Evolutionary conservation across 31 red algal genomes (phyloP).

Genomic region (Asparagopsis taxiformis): DNA sequence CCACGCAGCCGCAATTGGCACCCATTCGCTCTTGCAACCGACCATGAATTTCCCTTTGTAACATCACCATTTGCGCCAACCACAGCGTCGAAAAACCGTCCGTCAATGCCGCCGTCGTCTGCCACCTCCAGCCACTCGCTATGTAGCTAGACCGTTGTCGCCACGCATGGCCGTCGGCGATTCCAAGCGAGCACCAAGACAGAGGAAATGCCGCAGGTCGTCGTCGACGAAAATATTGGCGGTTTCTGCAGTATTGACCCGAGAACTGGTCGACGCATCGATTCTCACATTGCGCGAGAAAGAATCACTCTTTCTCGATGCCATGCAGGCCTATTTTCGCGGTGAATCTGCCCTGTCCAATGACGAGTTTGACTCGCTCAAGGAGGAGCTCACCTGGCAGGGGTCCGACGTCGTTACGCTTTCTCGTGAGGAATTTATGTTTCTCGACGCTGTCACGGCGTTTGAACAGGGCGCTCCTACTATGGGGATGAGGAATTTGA

Average conservation of each 20-base stretch:
- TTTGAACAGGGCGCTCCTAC: constrained; percentile 78
- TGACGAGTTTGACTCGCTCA: constrained; percentile 92
- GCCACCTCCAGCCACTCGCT: too few species aligned
- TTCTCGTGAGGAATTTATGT: constrained; percentile 83
- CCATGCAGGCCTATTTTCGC: constrained; percentile 87
- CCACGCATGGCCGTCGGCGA: background rate
- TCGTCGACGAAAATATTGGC: constrained; percentile 79
- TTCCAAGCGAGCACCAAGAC: background rate
- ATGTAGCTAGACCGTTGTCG: too few species aligned
- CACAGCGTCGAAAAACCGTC: too few species aligned
- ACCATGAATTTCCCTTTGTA: too few species aligned
- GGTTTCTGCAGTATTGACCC: constrained; percentile 79
- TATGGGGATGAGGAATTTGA: constrained; percentile 97
- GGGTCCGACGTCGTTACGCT: constrained; percentile 84
- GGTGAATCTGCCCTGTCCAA: constrained; percentile 77
- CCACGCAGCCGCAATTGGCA: too few species aligned
- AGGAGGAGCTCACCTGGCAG: constrained; percentile 99
- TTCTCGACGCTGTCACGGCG: constrained; percentile 84
- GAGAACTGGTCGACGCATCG: constrained; percentile 65
- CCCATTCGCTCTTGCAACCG: too few species aligned
- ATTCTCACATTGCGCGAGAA: constrained; percentile 88
- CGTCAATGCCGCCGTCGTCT: too few species aligned
- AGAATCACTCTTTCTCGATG: constrained; percentile 91
- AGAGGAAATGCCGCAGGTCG: constrained; percentile 32
- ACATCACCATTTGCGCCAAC: too few species aligned